Percentiles rank a stretch among this genome's conserved stretches.
phyloP scores from a whole-genome alignment of 1,284 basidiomycete species.

The Peniophora sp. region DNA sequence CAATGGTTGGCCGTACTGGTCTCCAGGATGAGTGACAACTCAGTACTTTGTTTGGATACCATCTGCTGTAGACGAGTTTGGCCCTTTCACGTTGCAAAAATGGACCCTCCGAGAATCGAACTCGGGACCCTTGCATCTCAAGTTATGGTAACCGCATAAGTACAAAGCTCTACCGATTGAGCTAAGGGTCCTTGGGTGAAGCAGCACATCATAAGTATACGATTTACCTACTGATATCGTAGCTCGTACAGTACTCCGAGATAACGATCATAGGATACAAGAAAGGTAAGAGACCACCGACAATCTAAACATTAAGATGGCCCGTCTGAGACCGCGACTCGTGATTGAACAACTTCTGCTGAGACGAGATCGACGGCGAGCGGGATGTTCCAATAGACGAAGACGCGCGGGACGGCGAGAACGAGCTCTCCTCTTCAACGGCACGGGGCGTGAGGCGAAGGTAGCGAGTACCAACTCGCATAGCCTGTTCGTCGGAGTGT shows the following conservation, averaged over 20 bases:
- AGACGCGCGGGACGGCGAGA: not conserved
- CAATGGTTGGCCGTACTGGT: too few relatives aligned
- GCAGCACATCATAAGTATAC: too few relatives aligned
- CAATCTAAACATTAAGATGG: too few relatives aligned
- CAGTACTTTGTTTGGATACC: too few relatives aligned
- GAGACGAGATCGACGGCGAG: not conserved
- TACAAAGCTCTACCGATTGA: constrained; percentile 43
- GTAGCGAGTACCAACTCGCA: constrained; percentile 66
- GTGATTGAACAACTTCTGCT: not conserved
- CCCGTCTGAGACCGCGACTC: not conserved
- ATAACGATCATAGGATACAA: too few relatives aligned
- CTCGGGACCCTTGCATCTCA: constrained; percentile 37
- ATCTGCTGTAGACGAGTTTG: too few relatives aligned
- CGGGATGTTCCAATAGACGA: not conserved
- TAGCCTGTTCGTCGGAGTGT: constrained; percentile 73
- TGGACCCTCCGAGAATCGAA: constrained; percentile 43
- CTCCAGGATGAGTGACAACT: too few relatives aligned
- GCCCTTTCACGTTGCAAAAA: constrained; percentile 19
- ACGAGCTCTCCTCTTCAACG: constrained; percentile 34
- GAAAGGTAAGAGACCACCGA: too few relatives aligned
- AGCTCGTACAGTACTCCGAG: too few relatives aligned
- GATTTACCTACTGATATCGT: too few relatives aligned
- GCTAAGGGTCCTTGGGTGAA: constrained; percentile 30
- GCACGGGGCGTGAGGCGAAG: constrained; percentile 41
- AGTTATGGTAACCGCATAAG: constrained; percentile 32